Conservation (phyloP, 768 basidiomycete genomes). For the Scleroderma bovista region DNA sequence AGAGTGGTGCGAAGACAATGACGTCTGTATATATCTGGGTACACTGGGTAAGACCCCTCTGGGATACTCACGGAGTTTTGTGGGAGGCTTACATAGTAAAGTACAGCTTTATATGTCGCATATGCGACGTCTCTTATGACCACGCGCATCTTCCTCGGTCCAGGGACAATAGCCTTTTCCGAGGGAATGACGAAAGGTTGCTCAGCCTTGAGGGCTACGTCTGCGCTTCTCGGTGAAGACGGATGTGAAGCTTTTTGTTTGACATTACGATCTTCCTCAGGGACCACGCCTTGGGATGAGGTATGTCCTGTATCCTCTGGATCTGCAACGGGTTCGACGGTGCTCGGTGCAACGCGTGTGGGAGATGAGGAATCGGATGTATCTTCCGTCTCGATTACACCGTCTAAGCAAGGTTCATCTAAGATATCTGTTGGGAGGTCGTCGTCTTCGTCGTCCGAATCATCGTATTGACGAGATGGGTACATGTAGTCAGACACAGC, state of each 20-base stretch:
- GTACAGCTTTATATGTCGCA: conserved; percentile 55
- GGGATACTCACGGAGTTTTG: background rate
- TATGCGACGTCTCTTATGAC: conserved; percentile 55
- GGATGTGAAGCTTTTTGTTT: conserved; percentile 33
- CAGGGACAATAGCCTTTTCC: conserved; percentile 18
- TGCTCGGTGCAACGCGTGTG: conserved; percentile 4
- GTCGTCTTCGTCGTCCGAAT: conserved; percentile 52
- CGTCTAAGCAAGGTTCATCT: conserved; percentile 29
- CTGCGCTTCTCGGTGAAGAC: conserved; percentile 33
- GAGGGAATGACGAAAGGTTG: background rate
- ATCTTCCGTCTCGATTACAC: conserved; percentile 21
- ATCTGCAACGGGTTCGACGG: conserved; percentile 2
- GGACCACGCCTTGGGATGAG: background rate
- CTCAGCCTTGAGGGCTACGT: conserved; percentile 15
- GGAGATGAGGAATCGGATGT: background rate
- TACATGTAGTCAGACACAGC: conserved; percentile 47
- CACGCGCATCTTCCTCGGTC: conserved; percentile 49
- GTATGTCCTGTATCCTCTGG: background rate
- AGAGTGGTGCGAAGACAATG: conserved; percentile 78
- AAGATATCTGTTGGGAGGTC: conserved; percentile 32
- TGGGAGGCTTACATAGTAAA: conserved; percentile 75
- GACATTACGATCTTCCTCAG: conserved; percentile 24
- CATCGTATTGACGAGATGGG: conserved; percentile 34
- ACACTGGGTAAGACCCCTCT: background rate
- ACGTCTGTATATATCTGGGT: conserved; percentile 77